Base-by-base conservation (phyloP, 176 grass and related monocot species). In the Oryza rufipogon region DNA sequence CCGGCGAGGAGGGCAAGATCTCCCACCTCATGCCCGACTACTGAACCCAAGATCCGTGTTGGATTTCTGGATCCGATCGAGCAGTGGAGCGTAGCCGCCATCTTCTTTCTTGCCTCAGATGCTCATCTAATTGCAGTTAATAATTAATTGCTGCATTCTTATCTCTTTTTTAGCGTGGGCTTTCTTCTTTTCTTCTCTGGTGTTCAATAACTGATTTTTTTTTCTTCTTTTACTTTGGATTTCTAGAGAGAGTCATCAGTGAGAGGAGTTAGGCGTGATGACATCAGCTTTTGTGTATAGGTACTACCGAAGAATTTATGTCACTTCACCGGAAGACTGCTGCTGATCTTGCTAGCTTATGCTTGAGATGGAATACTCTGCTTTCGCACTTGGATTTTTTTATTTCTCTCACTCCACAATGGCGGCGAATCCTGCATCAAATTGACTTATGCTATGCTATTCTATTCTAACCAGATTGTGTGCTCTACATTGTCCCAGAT, bases 21-120 rank as follows among this genome's bases (percentile, higher is more conserved):
- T 95, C 93, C 4, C 90, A 95, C 58, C 63, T 89, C 86, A 95
- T 95, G 93, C 93, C 93, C 17, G 90, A 86, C 17, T 95, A 95
- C 78, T 95, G 85, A 61, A 68, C 61, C 44, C 12, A 14, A 80
- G 23, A 78, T 79, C 75, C 42, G 73, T 66, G 64, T 63, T 77
- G 75, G 64, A 87, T 69, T 68, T 34, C 36, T 74, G 66, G 65
- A 76, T 78, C 70, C 30, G 38, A 76, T 78, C 75, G 80, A 63
- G 20, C 83, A 75, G 54, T 20, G 36, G 5, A 6, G 36, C 36
- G 19, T 52, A 81, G 9, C 73, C 58, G 77, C 28, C 56, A 60
- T 77, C 67, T 38, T 38, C 36, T 38, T 34, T 69, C 54, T 70
- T 52, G n/a, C 14, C 54, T 78, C 72, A 51, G 76, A 61, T 82